Percentiles rank a stretch among this genome's conserved stretches.
phyloP scores from a whole-genome alignment of 805 yeast genomes.

The Lachancea meyersii region DNA sequence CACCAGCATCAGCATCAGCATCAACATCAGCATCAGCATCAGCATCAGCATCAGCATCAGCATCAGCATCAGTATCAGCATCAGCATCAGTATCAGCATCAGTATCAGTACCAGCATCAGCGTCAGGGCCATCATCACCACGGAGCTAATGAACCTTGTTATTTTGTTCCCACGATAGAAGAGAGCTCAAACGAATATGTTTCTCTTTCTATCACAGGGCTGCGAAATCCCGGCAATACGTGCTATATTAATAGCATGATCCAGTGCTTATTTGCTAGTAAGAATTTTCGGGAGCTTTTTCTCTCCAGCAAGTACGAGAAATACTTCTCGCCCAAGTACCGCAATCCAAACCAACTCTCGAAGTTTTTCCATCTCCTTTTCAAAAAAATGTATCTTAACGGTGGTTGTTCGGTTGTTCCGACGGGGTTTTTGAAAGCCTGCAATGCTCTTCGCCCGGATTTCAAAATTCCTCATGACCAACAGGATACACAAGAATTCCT shows the following conservation, averaged over 20 bases:
- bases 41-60: neutral
- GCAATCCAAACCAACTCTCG: conserved; percentile 33
- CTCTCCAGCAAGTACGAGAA: conserved; percentile 39
- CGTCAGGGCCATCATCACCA: neutral
- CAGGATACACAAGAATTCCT: conserved; percentile 79
- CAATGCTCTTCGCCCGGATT: conserved; percentile 53
- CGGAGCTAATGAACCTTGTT: neutral
- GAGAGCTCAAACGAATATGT: conserved; percentile 35
- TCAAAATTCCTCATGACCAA: conserved; percentile 65
- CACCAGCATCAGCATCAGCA: neutral
- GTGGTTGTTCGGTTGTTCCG: conserved; percentile 60
- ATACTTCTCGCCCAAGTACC: conserved; percentile 34
- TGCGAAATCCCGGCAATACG: conserved; percentile 63
- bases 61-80: neutral
- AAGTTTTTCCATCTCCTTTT: conserved; percentile 50
- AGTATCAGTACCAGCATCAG: neutral
- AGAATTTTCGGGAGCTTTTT: conserved; percentile 45
- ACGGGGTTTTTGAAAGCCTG: conserved; percentile 52
- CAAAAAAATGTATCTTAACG: conserved; percentile 50
- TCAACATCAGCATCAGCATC: neutral
- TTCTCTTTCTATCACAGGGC: conserved; percentile 49
- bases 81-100: neutral
- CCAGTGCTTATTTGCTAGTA: conserved; percentile 59
- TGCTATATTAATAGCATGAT: conserved; percentile 72
- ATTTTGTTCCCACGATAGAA: conserved; percentile 35